Evolutionary conservation across 176 grass and related monocot genomes (phyloP), one percentile per base, ranked within the genome.

Genomic region (Oryza longistaminata): DNA sequence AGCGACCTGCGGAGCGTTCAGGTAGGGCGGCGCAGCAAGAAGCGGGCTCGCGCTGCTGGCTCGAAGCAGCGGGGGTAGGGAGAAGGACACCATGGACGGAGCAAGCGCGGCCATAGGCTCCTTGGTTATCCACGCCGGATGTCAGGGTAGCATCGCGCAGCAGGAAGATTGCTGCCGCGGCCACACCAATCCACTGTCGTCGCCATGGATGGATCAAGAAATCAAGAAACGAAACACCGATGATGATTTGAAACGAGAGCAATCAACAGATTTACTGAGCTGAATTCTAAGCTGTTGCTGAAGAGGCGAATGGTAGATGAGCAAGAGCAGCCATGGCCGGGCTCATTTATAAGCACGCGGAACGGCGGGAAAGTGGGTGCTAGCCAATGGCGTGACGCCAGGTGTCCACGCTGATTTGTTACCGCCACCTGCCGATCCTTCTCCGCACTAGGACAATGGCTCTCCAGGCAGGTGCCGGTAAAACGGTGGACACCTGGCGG

Each of bases 341-440:
- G 39, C 66, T 84, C 75, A 70, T 83, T 95, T 95, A 92, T 92
- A 95, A 83, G 81, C 73, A 48, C 69, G 71, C 13, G 53, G 53
- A 55, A 3, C 11, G 44, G 2, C 14, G 9, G 11, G 49, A 50
- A 50, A 9, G 62, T 31, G 43, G 22, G 70, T 24, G 3, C 4
- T 0, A 11, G 43, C 93, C 84, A 92, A 92, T 52, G 34, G 67
- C 5, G 2, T 0, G 4, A 1, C 19, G 82, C 84, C 93, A 86
- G 17, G 79, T 92, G 67, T 53, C 9, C 33, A 0, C 33, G 42
- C 5, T 1, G 3, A 68, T 3, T 40, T 19, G 2, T 39, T 8
- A 85, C 73, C 17, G 92, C 27, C 85, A 90, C 42, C 77, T 83
- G 90, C 74, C 90, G 16, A 55, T 13, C 21, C 3, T 7, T 12